A percentile compares a stretch with the other conserved stretches of the same genome.
Conservation (phyloP, 345 rosid genomes). For the Brassica nigra region DNA sequence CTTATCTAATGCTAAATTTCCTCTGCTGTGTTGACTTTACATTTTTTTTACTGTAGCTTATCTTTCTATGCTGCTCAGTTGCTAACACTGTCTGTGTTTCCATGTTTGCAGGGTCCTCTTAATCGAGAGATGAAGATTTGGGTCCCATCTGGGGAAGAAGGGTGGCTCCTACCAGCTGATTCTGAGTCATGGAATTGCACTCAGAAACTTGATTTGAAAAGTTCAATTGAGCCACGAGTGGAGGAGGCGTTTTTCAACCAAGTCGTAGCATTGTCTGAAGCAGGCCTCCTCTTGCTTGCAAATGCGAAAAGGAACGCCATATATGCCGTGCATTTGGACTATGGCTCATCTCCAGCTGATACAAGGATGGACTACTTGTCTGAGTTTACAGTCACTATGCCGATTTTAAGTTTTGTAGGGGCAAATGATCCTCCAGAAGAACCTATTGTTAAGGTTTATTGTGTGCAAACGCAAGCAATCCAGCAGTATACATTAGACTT, state of each 20-base stretch:
- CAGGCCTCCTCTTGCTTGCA: conserved; percentile 75
- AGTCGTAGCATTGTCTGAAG: conserved; percentile 68
- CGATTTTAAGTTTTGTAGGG: conserved; percentile 87
- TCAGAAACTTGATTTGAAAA: conserved; percentile 72
- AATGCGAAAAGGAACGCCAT: conserved; percentile 89
- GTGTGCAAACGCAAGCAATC: conserved; percentile 92
- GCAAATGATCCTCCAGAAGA: conserved; percentile 66
- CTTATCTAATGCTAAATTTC: background rate
- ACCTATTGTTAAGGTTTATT: conserved; percentile 69
- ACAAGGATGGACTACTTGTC: conserved; percentile 79
- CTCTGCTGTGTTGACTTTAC: conserved; percentile 12
- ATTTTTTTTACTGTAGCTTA: background rate
- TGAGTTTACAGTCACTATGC: conserved; percentile 89
- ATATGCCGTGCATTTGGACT: conserved; percentile 77
- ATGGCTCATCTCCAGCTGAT: conserved; percentile 73
- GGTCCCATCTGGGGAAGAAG: conserved; percentile 74
- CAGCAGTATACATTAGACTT: conserved; percentile 90
- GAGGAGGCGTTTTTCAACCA: conserved; percentile 87
- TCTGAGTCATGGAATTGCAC: conserved; percentile 75
- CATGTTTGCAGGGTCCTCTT: conserved; percentile 62
- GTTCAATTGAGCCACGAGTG: conserved; percentile 61
- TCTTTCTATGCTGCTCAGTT: background rate
- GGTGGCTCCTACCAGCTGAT: conserved; percentile 73
- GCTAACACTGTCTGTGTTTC: background rate
- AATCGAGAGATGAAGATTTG: conserved; percentile 84